Base-by-base conservation (phyloP, 306 rosid genomes). In the Trichosanthes cucumerina region DNA sequence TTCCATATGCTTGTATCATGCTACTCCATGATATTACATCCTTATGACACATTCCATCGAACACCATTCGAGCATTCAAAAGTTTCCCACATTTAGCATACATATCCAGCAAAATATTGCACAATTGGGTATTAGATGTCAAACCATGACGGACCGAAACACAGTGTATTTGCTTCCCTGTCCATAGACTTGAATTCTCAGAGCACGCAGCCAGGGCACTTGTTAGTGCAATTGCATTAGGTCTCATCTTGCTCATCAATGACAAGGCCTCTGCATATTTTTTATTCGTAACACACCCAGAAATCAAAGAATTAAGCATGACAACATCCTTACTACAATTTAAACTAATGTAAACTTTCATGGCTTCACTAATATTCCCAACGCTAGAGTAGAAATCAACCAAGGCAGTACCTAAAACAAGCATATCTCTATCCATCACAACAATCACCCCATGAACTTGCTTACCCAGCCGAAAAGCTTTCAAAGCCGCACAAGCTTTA, bases 401-500 rank as follows among this genome's bases (percentile, higher is more conserved):
- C 78, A 92, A 85, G 64, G 91, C 88, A 77, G 96, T 92, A 54
- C 90, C 87, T 68, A 88, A 58, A 81, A 89, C 85, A 79, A 90
- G 84, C 85, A 88, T 26, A 81, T 87, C 96, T 52, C 89, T 86
- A 57, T 90, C 90, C 84, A 84, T 70, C 8, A 73, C 83, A 34
- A 87, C 87, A 72, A 88, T 89, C 85, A 90, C 78, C 43, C 93
- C 97, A 83, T 89, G 95, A 84, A 83, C 90, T 81, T 92, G 96
- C 81, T 84, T 84, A 31, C 89, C 92, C 36, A 80, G 85, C 68
- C 79, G 82, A 82, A 84, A 76, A 2, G 86, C 86, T 85, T 86
- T 86, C 76, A 88, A 79, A 58, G 83, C 83, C 66, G 90, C 84
- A 76, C 94, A 90, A 59, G 82, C 81, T 82, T 91, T 87, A 75